phyloP scores from a whole-genome alignment of 805 yeast genomes.

The Komagataella kurtzmanii region DNA sequence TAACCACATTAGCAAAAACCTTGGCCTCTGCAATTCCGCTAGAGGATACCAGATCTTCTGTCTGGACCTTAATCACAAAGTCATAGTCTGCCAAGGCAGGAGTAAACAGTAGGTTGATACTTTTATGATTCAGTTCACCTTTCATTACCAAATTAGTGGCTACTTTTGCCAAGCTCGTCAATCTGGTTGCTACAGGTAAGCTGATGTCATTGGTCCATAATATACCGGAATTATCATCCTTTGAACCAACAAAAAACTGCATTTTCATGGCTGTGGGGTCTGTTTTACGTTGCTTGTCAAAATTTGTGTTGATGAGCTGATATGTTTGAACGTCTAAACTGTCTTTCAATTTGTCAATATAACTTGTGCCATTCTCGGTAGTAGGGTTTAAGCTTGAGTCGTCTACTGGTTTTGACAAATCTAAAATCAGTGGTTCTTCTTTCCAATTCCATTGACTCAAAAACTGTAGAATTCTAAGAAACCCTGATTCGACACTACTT shows the following conservation, averaged over 20 bases:
- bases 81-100: conserved; percentile 83
- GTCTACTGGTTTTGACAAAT: conserved; percentile 41
- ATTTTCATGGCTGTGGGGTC: conserved; percentile 76
- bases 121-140: conserved; percentile 19
- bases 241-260: conserved; percentile 75
- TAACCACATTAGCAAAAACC: conserved; percentile 49
- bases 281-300: conserved; percentile 50
- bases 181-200: conserved; percentile 72
- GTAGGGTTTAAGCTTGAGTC: not conserved
- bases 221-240: conserved; percentile 76
- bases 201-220: conserved; percentile 45
- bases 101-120: conserved; percentile 48
- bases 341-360: conserved; percentile 38
- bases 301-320: conserved; percentile 50
- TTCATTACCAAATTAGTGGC: conserved; percentile 37
- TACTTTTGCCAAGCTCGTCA: conserved; percentile 77
- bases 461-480: conserved; percentile 57
- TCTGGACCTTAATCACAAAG: conserved; percentile 50
- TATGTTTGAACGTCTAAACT: conserved; percentile 46
- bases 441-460: conserved; percentile 90
- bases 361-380: conserved; percentile 19
- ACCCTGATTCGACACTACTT: conserved; percentile 67
- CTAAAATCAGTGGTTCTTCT: conserved; percentile 73
- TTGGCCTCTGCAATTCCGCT: conserved; percentile 44
- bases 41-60: conserved; percentile 23